A percentile compares a stretch with the other conserved stretches of the same genome.
Conservation (phyloP, 768 basidiomycete species). For the Paxillus rubicundulus region DNA sequence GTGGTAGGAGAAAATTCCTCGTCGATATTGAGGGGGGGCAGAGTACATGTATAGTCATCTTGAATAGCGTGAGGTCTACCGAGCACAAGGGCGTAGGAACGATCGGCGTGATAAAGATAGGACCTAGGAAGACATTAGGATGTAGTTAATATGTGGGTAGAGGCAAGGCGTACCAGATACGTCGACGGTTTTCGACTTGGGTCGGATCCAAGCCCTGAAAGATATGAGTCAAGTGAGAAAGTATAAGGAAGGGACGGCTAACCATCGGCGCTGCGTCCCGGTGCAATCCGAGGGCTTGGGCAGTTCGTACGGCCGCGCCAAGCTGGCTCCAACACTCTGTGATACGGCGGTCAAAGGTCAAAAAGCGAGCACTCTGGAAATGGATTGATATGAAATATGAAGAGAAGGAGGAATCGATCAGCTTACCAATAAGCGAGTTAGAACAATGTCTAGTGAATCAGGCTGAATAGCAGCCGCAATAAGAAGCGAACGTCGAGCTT, state of each 20-base stretch:
- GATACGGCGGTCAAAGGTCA: constrained; percentile 75
- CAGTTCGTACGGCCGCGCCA: constrained; percentile 89
- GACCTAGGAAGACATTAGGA: constrained; percentile 49
- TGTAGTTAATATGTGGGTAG: background rate
- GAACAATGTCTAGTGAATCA: constrained; percentile 88
- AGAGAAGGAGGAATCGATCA: background rate
- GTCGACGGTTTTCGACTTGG: constrained; percentile 83
- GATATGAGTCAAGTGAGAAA: constrained; percentile 5
- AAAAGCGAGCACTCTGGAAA: constrained; percentile 63
- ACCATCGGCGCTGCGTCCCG: constrained; percentile 85
- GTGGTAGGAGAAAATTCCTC: constrained; percentile 49
- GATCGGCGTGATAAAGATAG: constrained; percentile 90
- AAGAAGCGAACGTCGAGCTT: constrained; percentile 83
- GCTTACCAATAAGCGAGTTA: constrained; percentile 76
- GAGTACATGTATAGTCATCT: constrained; percentile 84
- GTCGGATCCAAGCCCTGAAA: constrained; percentile 66
- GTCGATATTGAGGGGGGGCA: constrained; percentile 69
- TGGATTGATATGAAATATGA: constrained; percentile 10
- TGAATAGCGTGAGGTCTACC: constrained; percentile 89
- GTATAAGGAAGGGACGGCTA: constrained; percentile 20
- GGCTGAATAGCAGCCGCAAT: constrained; percentile 93
- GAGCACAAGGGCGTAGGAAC: constrained; percentile 87
- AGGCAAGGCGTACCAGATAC: constrained; percentile 65
- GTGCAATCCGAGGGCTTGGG: constrained; percentile 90
- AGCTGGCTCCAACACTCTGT: constrained; percentile 97